Conservation (phyloP, 148 eudicot genomes). For the Vaccinium darrowii region DNA sequence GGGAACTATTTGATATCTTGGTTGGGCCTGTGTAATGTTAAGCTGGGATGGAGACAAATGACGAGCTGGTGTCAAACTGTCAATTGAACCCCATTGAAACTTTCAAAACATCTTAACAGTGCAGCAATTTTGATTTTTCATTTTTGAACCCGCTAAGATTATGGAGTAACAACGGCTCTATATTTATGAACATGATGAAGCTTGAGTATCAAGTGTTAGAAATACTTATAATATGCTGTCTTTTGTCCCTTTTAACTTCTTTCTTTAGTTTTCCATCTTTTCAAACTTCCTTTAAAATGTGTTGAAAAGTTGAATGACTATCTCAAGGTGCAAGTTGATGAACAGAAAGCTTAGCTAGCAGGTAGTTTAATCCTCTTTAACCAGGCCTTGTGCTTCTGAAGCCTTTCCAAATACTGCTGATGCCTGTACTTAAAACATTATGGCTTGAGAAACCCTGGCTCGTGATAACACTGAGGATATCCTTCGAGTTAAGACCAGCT, state of each 20-base stretch:
- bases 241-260: neutral
- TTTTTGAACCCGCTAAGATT: neutral
- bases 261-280: neutral
- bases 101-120: neutral
- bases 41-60: neutral
- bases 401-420: too few relatives aligned
- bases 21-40: neutral
- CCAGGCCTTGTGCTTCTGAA: too few relatives aligned
- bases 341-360: too few relatives aligned
- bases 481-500: too few relatives aligned
- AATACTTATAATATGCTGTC: neutral
- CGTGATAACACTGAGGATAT: too few relatives aligned
- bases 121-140: neutral
- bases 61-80: neutral
- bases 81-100: neutral
- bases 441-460: too few relatives aligned
- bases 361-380: neutral
- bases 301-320: neutral
- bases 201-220: neutral
- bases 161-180: neutral
- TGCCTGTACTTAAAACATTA: too few relatives aligned
- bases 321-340: neutral
- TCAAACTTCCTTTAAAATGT: neutral
- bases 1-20: neutral
- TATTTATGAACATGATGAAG: neutral